These are phyloP conservation scores for Pyrenophora tritici-repentis DNA, from an alignment of 2,329 filamentous ascomycete genomes.

Conservation along the genomic window DNA sequence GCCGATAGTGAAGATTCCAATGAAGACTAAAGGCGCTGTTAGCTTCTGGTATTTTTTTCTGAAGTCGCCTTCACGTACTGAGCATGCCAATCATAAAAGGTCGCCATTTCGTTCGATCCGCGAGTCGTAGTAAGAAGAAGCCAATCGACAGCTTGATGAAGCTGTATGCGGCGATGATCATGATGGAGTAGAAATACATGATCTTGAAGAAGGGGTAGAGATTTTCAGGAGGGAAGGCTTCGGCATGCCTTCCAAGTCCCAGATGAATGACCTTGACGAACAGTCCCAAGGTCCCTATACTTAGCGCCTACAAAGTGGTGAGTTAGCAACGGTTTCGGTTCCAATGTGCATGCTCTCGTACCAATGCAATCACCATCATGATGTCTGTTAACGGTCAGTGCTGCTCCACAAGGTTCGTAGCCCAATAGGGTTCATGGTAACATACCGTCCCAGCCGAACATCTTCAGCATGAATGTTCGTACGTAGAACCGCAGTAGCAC, in stretches of 20 bases:
- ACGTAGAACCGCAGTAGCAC: slow-evolving; percentile 29
- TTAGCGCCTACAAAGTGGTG: slow-evolving; percentile 11
- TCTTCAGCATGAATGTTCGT: slow-evolving; percentile 27
- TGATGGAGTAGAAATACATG: slow-evolving; percentile 53
- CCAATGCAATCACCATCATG: slow-evolving; percentile 42
- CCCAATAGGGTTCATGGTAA: neutral
- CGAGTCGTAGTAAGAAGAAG: slow-evolving; percentile 54
- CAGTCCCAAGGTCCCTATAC: slow-evolving; percentile 19
- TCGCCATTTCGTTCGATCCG: slow-evolving; percentile 36
- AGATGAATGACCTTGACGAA: slow-evolving; percentile 34
- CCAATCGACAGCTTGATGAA: slow-evolving; percentile 57
- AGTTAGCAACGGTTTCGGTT: neutral
- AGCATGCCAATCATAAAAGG: slow-evolving; percentile 51
- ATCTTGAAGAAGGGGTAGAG: slow-evolving; percentile 45
- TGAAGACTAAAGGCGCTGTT: slow-evolving; percentile 12
- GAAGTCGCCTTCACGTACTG: slow-evolving; percentile 36
- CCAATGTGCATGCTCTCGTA: slow-evolving; percentile 1
- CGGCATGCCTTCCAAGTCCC: slow-evolving; percentile 54
- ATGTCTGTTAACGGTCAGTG: slow-evolving; percentile 34
- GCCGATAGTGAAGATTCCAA: slow-evolving; percentile 32
- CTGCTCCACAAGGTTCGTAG: neutral
- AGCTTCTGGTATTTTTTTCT: neutral
- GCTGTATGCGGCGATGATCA: slow-evolving; percentile 53
- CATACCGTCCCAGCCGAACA: slow-evolving; percentile 28
- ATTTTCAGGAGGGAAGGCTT: slow-evolving; percentile 40